Evolutionary conservation across 176 grass and related monocot species (phyloP), one percentile per base, ranked within the genome.

Genomic region (Aegilops bicornis): DNA sequence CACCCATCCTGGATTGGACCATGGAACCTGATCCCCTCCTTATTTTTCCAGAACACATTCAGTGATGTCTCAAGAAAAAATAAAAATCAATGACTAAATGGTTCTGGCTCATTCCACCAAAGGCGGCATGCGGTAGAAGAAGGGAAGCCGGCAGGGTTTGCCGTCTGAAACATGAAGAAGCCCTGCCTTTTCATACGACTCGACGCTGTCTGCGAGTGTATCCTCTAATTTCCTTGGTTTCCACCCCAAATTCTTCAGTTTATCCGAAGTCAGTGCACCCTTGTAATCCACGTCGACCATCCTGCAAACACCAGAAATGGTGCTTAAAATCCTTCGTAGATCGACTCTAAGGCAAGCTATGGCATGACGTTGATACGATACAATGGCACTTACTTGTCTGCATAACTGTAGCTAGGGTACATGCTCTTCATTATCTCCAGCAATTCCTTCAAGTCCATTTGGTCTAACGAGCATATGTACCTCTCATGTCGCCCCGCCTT

Each of bases 171-270:
- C 39, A 48, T 88, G 60, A 16, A 90, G 16, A 42, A 93, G 61
- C 13, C 83, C 83, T 36, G 86, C 82, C 12, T 80, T 67, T 8
- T 63, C 47, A 24, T 73, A 86, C 11, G 45, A 79, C 47, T 86
- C 73, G 3, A 90, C 3, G 33, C 64, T 73, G 6, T 90, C 84
- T 0, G 14, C 17, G 1, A 90, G 64, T 23, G 10, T 83, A 66
- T 86, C 79, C 42, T 79, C 54, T 2, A 79, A 73, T 17, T 80
- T 35, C 72, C 72, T 83, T 31, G 50, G 69, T 5, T 29, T 79
- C 88, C 88, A 90, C 2, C 88, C 84, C 54, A 86, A 25, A 31
- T 79, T 90, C 73, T 90, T 82, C 25, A 86, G 33, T n/a, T 90
- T 90, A 16, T 59, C 75, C 0, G 50, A 87, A 16, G 24, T 59